Base-by-base conservation (phyloP, 129 eudicot genomes). In the Kitagawia praeruptora region DNA sequence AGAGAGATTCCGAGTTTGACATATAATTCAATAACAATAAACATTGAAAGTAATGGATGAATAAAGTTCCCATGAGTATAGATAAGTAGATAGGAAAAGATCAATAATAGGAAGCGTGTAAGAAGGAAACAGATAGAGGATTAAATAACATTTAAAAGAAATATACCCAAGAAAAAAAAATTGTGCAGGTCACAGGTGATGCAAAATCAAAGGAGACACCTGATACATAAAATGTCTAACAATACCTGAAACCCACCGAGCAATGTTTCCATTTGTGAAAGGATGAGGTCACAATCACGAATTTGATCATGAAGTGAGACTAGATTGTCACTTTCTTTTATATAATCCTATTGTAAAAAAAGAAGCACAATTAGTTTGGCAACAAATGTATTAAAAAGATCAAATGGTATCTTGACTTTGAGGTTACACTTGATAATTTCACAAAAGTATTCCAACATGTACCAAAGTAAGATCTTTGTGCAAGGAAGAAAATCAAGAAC, bases 261-360 rank as follows among this genome's bases (percentile, higher is more conserved):
- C 39, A 95, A 84, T 45, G 93, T 88, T 82, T 95, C 98, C 98
- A 95, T 95, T 83, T 95, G 98, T 14, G 98, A 88, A 58, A 95
- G 90, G 51, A 92, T 95, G 78, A 85, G 80, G 78, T 95, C 98
- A 82, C 98, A 95, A 73, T 95, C 97, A 83, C 91, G 96, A 76
- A 95, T 95, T 85, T 95, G 98, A 85, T 95, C 98, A 85, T 95
- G 97, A 70, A 95, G 88, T 16, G 98, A 95, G 46, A 95, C 96
- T 72, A 95, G 87, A 92, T 95, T 95, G 75, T 95, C 98, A 85
- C 98, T 95, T 87, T 95, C 98, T 61, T 90, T 88, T 82, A 95
- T 92, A 79, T 95, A 95, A 87, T 95, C 98, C 98, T 95, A 91
- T 88, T 40, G 69, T 64, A 2, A 41, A 44, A 53, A 69, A 69